Conservation (phyloP, 768 basidiomycete species). For the Rhodotorula paludigena region DNA sequence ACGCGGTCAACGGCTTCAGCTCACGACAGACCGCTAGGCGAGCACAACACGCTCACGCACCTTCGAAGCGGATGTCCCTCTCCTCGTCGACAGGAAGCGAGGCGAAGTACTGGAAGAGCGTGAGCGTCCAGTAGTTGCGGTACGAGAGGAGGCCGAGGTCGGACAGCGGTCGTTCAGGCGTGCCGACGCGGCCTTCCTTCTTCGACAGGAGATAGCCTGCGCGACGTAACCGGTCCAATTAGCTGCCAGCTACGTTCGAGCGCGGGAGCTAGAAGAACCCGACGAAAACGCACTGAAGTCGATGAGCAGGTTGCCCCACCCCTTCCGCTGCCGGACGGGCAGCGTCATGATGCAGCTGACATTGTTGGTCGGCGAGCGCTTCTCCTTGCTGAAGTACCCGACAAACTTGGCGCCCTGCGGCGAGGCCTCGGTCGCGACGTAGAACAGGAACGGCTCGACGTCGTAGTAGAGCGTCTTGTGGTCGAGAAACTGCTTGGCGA, state of each 20-base stretch:
- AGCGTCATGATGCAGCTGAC: slow-evolving; percentile 99
- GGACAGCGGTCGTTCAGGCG: slow-evolving; percentile 94
- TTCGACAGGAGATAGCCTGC: slow-evolving; percentile 91
- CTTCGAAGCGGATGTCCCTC: slow-evolving; percentile 51
- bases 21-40: background rate
- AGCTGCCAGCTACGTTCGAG: too few species aligned
- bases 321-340: slow-evolving; percentile 85
- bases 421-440: slow-evolving; percentile 83
- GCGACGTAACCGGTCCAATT: too few species aligned
- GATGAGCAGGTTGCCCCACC: slow-evolving; percentile 94
- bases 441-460: slow-evolving; percentile 98
- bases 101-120: slow-evolving; percentile 69
- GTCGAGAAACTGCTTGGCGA: slow-evolving; percentile 98
- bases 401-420: slow-evolving; percentile 87
- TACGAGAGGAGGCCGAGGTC: slow-evolving; percentile 90
- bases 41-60: slow-evolving; percentile 60
- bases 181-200: slow-evolving; percentile 83
- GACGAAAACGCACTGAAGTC: slow-evolving; percentile 77
- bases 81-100: slow-evolving; percentile 47
- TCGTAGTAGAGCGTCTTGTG: slow-evolving; percentile 99
- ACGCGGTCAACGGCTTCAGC: background rate
- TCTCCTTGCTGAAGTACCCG: slow-evolving; percentile 99
- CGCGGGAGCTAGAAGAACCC: background rate
- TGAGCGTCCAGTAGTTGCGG: slow-evolving; percentile 85
- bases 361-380: slow-evolving; percentile 90